These are phyloP conservation scores for Calendula officinalis DNA, from an alignment of 129 eudicot genomes.

Conservation along the genomic window DNA sequence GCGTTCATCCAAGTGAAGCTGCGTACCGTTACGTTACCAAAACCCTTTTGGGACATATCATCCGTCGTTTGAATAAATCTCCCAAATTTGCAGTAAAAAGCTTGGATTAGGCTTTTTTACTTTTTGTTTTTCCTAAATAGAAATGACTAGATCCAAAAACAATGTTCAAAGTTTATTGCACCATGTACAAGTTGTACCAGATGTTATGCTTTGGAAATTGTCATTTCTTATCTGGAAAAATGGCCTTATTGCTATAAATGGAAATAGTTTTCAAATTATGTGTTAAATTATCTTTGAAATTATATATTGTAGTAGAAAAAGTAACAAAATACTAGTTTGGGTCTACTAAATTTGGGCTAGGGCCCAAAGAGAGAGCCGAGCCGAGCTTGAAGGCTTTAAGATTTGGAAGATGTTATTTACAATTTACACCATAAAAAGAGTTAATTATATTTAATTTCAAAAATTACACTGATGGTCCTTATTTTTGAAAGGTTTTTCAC, in stretches of 20 bases:
- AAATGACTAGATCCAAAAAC: conserved; percentile 30
- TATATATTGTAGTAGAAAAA: neutral
- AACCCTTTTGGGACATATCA: conserved; percentile 22
- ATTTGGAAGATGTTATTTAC: no score
- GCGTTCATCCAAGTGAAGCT: conserved; percentile 63
- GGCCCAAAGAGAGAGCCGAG: no score
- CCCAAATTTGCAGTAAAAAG: neutral
- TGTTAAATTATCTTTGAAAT: neutral
- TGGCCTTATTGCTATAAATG: neutral
- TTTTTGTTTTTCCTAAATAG: conserved; percentile 16
- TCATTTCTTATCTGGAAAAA: conserved; percentile 24
- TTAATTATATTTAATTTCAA: no score
- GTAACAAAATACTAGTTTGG: no score
- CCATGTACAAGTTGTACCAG: neutral
- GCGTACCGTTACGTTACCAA: conserved; percentile 43
- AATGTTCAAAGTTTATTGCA: neutral
- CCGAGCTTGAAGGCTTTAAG: no score
- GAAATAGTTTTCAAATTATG: neutral
- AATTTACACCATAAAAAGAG: no score
- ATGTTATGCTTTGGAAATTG: conserved; percentile 20
- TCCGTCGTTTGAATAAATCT: conserved; percentile 8
- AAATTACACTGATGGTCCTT: no score
- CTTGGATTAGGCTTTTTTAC: neutral
- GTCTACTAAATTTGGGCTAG: no score
- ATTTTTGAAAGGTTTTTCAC: no score